Evolutionary conservation across 495 filamentous ascomycete genomes (phyloP).

Genomic region (Penicillium maclennaniae): DNA sequence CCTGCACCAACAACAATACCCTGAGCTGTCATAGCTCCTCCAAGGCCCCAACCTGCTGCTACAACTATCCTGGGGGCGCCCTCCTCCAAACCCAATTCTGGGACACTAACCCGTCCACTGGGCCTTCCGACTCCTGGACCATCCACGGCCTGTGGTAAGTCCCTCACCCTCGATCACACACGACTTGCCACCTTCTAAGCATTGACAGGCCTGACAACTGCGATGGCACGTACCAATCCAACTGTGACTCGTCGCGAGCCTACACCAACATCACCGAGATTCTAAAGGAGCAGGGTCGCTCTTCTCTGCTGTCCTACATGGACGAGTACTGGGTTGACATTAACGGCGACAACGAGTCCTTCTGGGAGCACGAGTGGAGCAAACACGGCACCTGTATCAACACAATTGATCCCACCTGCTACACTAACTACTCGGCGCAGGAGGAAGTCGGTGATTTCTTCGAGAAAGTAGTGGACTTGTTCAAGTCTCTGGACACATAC

Average conservation of each 20-base stretch:
- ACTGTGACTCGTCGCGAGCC: slow-evolving; percentile 59
- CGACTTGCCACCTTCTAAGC: background rate
- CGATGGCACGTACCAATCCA: slow-evolving; percentile 67
- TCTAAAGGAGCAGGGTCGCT: slow-evolving; percentile 52
- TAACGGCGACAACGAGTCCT: slow-evolving; percentile 55
- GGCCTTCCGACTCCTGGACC: slow-evolving; percentile 73
- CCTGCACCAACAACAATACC: slow-evolving; percentile 27
- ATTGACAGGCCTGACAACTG: slow-evolving; percentile 67
- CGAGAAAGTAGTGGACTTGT: slow-evolving; percentile 53
- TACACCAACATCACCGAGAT: slow-evolving; percentile 66
- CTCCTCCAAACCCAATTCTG: slow-evolving; percentile 79
- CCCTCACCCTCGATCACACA: background rate
- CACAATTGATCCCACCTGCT: slow-evolving; percentile 68
- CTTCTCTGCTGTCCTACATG: slow-evolving; percentile 64
- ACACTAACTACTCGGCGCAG: slow-evolving; percentile 55
- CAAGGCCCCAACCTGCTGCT: slow-evolving; percentile 64
- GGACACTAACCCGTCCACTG: slow-evolving; percentile 63
- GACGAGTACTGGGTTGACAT: slow-evolving; percentile 65
- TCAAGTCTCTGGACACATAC: slow-evolving; percentile 61
- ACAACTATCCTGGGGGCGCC: slow-evolving; percentile 68
- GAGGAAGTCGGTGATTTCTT: slow-evolving; percentile 60
- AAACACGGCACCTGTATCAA: slow-evolving; percentile 68
- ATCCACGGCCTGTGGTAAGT: slow-evolving; percentile 70
- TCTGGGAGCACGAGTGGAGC: slow-evolving; percentile 81
- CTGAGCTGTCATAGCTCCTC: slow-evolving; percentile 40